phyloP scores from a whole-genome alignment of 129 eudicot genomes.

The Flaveria robusta region DNA sequence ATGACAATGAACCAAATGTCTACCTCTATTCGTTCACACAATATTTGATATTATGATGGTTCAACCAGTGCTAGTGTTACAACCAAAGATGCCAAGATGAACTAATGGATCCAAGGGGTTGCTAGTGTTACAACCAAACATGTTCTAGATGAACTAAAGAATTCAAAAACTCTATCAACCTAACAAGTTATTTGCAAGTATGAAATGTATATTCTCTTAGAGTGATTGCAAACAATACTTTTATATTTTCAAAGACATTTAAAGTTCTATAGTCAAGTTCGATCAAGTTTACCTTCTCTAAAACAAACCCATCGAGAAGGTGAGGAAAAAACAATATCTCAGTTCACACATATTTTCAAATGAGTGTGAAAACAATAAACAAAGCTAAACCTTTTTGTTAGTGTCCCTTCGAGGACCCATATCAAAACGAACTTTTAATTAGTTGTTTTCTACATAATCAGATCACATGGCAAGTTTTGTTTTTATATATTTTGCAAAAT shows the following conservation, averaged over 20 bases:
- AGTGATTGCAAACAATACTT: background rate
- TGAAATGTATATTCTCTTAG: background rate
- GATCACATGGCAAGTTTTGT: background rate
- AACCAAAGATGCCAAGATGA: too few relatives aligned
- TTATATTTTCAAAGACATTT: background rate
- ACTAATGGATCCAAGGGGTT: too few relatives aligned
- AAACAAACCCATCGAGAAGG: background rate
- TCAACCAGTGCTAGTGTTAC: too few relatives aligned
- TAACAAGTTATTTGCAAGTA: too few relatives aligned
- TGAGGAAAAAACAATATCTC: background rate
- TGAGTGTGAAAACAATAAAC: background rate
- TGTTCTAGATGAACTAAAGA: too few relatives aligned
- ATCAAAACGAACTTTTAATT: background rate
- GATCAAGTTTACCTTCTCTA: background rate
- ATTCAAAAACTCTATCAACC: too few relatives aligned
- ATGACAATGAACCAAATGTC: too few relatives aligned
- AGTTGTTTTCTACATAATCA: background rate
- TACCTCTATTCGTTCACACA: too few relatives aligned
- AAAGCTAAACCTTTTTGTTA: background rate
- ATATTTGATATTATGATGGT: too few relatives aligned
- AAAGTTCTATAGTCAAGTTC: background rate
- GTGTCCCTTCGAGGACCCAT: background rate
- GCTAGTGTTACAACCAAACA: too few relatives aligned
- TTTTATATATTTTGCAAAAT: background rate
- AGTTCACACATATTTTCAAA: background rate